Base-by-base conservation (phyloP, 1,139 yeast species). In the Yamadazyma trypodendri region DNA sequence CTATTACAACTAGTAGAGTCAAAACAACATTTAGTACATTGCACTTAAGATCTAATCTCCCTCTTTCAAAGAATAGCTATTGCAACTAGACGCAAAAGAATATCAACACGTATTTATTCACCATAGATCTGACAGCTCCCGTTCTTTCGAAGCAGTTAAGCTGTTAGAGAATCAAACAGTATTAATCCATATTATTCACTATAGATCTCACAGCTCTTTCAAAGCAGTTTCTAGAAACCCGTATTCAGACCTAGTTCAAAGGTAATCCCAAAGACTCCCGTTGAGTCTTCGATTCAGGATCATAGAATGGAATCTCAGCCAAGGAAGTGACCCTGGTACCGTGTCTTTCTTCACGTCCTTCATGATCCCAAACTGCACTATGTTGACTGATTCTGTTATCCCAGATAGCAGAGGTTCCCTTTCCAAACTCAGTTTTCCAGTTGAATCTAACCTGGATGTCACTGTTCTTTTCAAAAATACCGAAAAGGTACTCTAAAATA, bases 281-380 rank as follows among this genome's bases (percentile, higher is more conserved):
- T 52, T 77, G 81, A 24, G 80, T 68, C 52, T 72, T 70, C 18
- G 81, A 72, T 17, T 60, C 52, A 15, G 71, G 66, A 48, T 77
- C 80, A 52, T 72, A 77, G 57, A 42, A 69, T 23, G 82, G 82
- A 31, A 59, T 56, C 44, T 77, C 83, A 27, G 79, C 83, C 48
- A 78, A 65, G 0, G 81, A 64, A 6, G 80, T 76, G 15, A 77
- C 82, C 54, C 84, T 65, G 22, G 78, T 75, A 21, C 82, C 83
- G 45, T 75, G 82, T 55, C 83, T 66, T 23, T 74, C 63, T 37
- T 68, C 73, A 39, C 54, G 43, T 21, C 75, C 75, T 49, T 72
- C 77, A 49, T 76, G 73, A 54, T 77, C 81, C 71, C 54, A 66
- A 25, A 72, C 72, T 20, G 76, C 74, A 46, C 55, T 58, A 54